These are phyloP conservation scores for Paramecium sexaurelia DNA, from an alignment of 73 alveolate species.

Conservation along the genomic window DNA sequence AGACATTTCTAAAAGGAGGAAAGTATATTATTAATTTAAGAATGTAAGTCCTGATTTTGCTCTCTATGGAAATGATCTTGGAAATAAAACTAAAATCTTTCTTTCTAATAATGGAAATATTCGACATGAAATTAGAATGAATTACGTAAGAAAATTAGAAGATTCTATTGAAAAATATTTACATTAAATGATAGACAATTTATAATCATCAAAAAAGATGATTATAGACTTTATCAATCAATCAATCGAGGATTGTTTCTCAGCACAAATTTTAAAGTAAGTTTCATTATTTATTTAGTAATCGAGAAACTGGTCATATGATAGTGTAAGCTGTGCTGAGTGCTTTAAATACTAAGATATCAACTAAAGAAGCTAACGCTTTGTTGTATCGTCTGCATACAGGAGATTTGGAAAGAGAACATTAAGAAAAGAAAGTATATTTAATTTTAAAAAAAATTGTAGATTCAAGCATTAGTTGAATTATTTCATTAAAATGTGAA, in stretches of 20 bases:
- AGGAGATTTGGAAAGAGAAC: constrained; percentile 54
- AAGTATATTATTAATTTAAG: neutral
- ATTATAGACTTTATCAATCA: neutral
- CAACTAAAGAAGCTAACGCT: constrained; percentile 7
- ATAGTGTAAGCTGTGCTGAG: neutral
- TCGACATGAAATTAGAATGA: constrained; percentile 24
- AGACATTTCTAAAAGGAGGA: constrained; percentile 45
- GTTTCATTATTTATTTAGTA: neutral
- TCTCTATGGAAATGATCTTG: constrained; percentile 19
- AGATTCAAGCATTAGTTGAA: constrained; percentile 41
- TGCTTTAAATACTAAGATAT: constrained; percentile 43
- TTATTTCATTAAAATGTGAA: neutral
- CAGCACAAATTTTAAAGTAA: constrained; percentile 35
- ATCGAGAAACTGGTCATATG: constrained; percentile 33
- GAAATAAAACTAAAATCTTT: constrained; percentile 11
- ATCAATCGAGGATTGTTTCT: constrained; percentile 39
- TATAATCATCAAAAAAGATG: neutral
- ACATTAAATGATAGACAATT: neutral
- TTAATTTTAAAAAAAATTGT: neutral
- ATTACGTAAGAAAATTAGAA: constrained; percentile 6
- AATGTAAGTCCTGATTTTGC: constrained; percentile 48
- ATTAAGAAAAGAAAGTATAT: constrained; percentile 37
- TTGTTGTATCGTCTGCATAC: neutral
- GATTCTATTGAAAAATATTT: constrained; percentile 26
- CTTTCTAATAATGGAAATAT: neutral